Conservation (phyloP, 805 yeast genomes). For the Ogataea henricii region DNA sequence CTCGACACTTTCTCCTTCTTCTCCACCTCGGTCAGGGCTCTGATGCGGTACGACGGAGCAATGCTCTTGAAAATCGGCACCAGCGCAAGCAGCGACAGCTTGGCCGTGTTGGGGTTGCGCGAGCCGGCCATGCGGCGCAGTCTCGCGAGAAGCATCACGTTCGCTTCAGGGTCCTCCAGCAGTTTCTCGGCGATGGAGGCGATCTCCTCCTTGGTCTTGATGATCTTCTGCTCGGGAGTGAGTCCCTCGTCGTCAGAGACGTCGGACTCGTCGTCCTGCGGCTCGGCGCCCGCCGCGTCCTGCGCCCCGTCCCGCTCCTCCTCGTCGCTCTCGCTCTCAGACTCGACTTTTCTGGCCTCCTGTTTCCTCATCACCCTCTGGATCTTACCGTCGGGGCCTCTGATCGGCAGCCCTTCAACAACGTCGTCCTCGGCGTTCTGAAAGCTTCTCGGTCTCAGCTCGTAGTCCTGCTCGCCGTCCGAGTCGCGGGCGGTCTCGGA, state of each 20-base stretch:
- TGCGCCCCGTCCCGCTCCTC: too few relatives aligned
- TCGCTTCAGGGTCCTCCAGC: conserved; percentile 88
- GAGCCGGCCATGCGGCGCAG: conserved; percentile 71
- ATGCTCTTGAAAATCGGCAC: conserved; percentile 83
- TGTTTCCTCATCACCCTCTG: conserved; percentile 57
- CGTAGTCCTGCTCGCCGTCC: conserved; percentile 78
- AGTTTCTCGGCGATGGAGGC: conserved; percentile 78
- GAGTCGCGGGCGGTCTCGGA: conserved; percentile 17
- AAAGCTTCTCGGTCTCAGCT: conserved; percentile 64
- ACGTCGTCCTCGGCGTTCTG: conserved; percentile 42
- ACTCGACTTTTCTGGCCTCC: conserved; percentile 18
- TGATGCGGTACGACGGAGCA: conserved; percentile 84
- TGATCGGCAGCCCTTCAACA: conserved; percentile 80
- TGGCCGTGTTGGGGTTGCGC: conserved; percentile 62
- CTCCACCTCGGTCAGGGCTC: conserved; percentile 81
- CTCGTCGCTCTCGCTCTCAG: conserved; percentile 17
- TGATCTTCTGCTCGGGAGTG: conserved; percentile 53
- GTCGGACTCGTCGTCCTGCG: conserved; percentile 26
- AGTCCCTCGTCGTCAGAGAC: conserved; percentile 46
- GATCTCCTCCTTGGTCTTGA: conserved; percentile 74
- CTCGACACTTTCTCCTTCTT: conserved; percentile 77
- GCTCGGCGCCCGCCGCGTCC: too few relatives aligned
- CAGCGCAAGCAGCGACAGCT: conserved; percentile 74
- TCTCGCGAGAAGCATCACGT: conserved; percentile 63
- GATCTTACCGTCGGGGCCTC: conserved; percentile 68